These are phyloP conservation scores for Amanita thiersii DNA, from an alignment of 768 basidiomycete genomes.

Conservation along the genomic window DNA sequence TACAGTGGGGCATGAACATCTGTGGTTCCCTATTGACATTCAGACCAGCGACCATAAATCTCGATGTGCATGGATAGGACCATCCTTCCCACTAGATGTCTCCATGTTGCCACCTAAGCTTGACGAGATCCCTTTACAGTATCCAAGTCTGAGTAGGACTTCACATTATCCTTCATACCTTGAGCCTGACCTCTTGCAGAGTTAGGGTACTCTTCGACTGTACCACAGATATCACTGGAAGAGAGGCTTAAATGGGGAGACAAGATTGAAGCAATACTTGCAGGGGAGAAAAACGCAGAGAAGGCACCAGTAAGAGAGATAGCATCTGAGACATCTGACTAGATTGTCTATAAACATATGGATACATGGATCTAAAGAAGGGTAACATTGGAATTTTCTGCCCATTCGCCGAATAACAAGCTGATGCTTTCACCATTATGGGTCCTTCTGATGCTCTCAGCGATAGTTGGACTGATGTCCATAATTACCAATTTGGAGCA, in stretches of 20 bases:
- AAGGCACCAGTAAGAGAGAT: conserved; percentile 39
- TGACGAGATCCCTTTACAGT: conserved; percentile 58
- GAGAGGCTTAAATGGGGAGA: conserved; percentile 54
- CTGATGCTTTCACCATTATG: conserved; percentile 94
- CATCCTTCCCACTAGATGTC: conserved; percentile 60
- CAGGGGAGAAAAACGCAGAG: conserved; percentile 60
- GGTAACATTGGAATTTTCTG: conserved; percentile 38
- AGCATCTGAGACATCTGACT: no score
- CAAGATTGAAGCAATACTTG: conserved; percentile 51
- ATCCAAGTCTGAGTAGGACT: conserved; percentile 53
- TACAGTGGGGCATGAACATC: conserved; percentile 20
- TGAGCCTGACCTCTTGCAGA: conserved; percentile 25
- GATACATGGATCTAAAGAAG: conserved; percentile 20
- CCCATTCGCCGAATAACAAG: conserved; percentile 79
- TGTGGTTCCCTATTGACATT: not conserved
- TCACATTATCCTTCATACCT: not conserved
- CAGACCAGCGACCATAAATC: conserved; percentile 54
- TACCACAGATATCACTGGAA: conserved; percentile 43
- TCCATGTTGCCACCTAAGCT: conserved; percentile 41
- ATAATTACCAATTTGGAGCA: conserved; percentile 80
- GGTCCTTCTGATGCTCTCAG: conserved; percentile 92
- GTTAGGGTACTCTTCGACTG: conserved; percentile 58
- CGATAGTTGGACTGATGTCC: conserved; percentile 86
- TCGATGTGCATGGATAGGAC: conserved; percentile 70
- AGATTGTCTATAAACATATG: no score